A percentile compares a stretch with the other conserved stretches of the same genome.
phyloP scores from a whole-genome alignment of 1,284 basidiomycete species.

The Leccinum pachyderme region DNA sequence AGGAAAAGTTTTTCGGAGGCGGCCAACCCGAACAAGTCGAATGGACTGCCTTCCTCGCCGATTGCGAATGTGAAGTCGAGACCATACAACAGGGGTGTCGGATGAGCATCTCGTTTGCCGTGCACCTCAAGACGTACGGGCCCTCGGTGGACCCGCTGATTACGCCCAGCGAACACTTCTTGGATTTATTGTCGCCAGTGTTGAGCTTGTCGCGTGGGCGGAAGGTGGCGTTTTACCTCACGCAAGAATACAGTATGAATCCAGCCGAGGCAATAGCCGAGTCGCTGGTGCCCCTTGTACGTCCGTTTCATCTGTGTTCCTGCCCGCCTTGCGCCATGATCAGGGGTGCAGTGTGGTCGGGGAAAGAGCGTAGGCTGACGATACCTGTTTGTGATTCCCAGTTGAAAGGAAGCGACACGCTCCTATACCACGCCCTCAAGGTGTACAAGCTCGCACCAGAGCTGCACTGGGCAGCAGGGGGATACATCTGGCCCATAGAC shows the following conservation, averaged over 20 bases:
- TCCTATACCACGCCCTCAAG: slow-evolving; percentile 73
- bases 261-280: slow-evolving; percentile 70
- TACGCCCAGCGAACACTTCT: slow-evolving; percentile 67
- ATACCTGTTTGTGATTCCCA: slow-evolving; percentile 28
- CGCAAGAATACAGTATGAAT: slow-evolving; percentile 68
- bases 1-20: slow-evolving; percentile 62
- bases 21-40: slow-evolving; percentile 66
- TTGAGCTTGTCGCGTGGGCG: slow-evolving; percentile 67
- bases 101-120: slow-evolving; percentile 65
- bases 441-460: slow-evolving; percentile 71
- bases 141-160: slow-evolving; percentile 63
- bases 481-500: slow-evolving; percentile 76
- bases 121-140: slow-evolving; percentile 67
- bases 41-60: slow-evolving; percentile 70
- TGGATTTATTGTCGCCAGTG: slow-evolving; percentile 67
- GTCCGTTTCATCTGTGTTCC: slow-evolving; percentile 29
- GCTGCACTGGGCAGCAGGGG: slow-evolving; percentile 76
- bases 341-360: slow-evolving; percentile 11
- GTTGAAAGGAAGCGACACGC: slow-evolving; percentile 74
- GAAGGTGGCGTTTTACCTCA: slow-evolving; percentile 69
- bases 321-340: slow-evolving; percentile 5
- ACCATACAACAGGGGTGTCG: slow-evolving; percentile 67
- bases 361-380: slow-evolving; percentile 19
- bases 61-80: slow-evolving; percentile 73
- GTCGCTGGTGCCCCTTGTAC: slow-evolving; percentile 63